Conservation (phyloP, 2,329 filamentous ascomycete species). For the Colletotrichum cuscutae region DNA sequence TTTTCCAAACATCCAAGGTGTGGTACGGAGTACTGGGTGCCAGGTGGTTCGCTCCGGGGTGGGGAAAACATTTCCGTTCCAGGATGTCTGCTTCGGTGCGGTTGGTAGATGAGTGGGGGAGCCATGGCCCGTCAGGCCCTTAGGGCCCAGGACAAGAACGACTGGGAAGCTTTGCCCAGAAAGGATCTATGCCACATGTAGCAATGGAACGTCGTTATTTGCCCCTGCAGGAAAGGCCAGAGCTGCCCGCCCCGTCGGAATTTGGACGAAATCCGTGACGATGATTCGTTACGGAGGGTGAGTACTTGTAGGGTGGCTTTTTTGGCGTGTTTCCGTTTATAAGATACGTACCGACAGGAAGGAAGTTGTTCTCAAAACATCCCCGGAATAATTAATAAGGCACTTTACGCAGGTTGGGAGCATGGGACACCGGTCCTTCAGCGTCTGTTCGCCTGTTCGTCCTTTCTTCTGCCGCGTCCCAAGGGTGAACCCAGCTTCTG, state of each 20-base stretch:
- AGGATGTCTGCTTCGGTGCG: constrained; percentile 18
- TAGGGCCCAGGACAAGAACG: too few relatives aligned
- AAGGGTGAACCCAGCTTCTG: not conserved
- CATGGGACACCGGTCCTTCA: not conserved
- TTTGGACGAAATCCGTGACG: not conserved
- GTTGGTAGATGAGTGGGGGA: constrained; percentile 25
- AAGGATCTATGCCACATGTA: constrained; percentile 22
- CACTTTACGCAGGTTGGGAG: not conserved
- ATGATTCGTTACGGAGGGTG: constrained; percentile 13
- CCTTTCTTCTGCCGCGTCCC: constrained; percentile 4
- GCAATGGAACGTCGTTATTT: constrained; percentile 4
- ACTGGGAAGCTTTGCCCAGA: too few relatives aligned
- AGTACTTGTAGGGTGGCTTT: not conserved
- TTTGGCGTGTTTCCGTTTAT: constrained; percentile 31
- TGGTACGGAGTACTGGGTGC: too few relatives aligned
- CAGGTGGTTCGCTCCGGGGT: not conserved
- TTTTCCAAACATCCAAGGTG: constrained; percentile 11
- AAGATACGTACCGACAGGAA: not conserved
- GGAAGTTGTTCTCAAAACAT: constrained; percentile 16
- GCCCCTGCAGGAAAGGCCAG: constrained; percentile 22
- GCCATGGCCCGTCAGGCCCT: too few relatives aligned
- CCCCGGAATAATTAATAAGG: constrained; percentile 1
- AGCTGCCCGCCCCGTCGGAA: constrained; percentile 16
- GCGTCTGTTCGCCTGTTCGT: not conserved
- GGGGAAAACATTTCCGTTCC: constrained; percentile 12